phyloP scores from a whole-genome alignment of 2,329 filamentous ascomycete genomes.

The Orbilia blumenaviensis region DNA sequence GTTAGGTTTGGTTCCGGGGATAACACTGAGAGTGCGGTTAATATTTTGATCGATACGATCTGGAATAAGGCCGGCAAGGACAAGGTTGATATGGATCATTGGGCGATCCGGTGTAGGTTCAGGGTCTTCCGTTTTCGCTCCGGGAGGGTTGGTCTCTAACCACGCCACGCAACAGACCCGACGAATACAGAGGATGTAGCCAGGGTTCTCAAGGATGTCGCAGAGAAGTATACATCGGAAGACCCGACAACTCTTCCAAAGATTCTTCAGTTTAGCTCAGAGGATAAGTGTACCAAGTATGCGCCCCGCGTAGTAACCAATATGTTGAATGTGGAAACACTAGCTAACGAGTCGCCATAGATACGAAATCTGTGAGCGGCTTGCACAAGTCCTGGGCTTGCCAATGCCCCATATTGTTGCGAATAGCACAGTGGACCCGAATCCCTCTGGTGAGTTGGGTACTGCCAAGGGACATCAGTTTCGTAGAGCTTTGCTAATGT shows the following conservation, averaged over 20 bases:
- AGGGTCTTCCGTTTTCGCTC: slow-evolving; percentile 65
- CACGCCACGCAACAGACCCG: slow-evolving; percentile 3
- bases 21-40: slow-evolving; percentile 80
- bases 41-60: slow-evolving; percentile 78
- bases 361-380: slow-evolving; percentile 76
- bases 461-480: not conserved
- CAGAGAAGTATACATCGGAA: slow-evolving; percentile 57
- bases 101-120: slow-evolving; percentile 74
- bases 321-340: not conserved
- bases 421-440: slow-evolving; percentile 77
- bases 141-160: not conserved
- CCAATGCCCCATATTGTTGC: slow-evolving; percentile 73
- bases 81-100: slow-evolving; percentile 82
- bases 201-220: slow-evolving; percentile 66
- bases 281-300: slow-evolving; percentile 81
- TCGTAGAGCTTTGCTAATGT: slow-evolving; percentile 26
- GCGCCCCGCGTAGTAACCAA: not conserved
- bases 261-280: slow-evolving; percentile 84
- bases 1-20: slow-evolving; percentile 75
- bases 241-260: slow-evolving; percentile 69
- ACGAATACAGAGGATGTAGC: slow-evolving; percentile 86
- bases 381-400: slow-evolving; percentile 81
- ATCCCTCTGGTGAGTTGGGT: slow-evolving; percentile 63
- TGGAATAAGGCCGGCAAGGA: slow-evolving; percentile 74
- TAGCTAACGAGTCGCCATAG: slow-evolving; percentile 4